These are phyloP conservation scores for Daldinia grandis DNA, from an alignment of 495 filamentous ascomycete species.

Conservation along the genomic window DNA sequence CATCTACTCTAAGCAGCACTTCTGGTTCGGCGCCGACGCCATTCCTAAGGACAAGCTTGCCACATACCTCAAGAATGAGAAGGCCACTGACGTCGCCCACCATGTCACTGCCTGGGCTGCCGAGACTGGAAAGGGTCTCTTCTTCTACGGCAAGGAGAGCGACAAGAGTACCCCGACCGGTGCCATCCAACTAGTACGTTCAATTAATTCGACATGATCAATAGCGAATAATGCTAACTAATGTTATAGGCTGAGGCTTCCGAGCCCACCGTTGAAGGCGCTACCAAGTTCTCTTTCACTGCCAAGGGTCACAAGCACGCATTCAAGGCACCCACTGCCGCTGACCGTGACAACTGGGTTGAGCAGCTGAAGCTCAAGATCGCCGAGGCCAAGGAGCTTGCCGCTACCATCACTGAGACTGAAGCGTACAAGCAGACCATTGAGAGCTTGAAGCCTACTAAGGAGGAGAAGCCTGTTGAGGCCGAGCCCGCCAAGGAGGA, in stretches of 20 bases:
- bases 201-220: not conserved
- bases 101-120: conserved; percentile 85
- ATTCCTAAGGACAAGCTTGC: conserved; percentile 76
- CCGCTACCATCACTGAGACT: conserved; percentile 70
- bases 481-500: conserved; percentile 60
- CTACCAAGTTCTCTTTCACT: conserved; percentile 84
- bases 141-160: conserved; percentile 89
- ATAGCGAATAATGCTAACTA: conserved; percentile 28
- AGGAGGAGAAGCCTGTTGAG: conserved; percentile 56
- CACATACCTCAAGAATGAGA: conserved; percentile 84
- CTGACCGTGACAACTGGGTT: conserved; percentile 93
- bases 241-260: conserved; percentile 75
- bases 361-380: conserved; percentile 77
- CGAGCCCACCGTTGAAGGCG: conserved; percentile 76
- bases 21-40: conserved; percentile 90
- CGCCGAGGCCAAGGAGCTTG: conserved; percentile 78
- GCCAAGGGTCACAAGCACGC: conserved; percentile 86
- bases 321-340: conserved; percentile 76
- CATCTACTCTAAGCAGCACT: conserved; percentile 65
- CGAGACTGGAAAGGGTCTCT: conserved; percentile 93
- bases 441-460: conserved; percentile 72
- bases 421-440: conserved; percentile 82
- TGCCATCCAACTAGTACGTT: conserved; percentile 82
- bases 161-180: conserved; percentile 82
- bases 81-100: conserved; percentile 77